These are phyloP conservation scores for Globisporangium okanoganense DNA, from an alignment of 352 stramenopile species.

Conservation along the genomic window DNA sequence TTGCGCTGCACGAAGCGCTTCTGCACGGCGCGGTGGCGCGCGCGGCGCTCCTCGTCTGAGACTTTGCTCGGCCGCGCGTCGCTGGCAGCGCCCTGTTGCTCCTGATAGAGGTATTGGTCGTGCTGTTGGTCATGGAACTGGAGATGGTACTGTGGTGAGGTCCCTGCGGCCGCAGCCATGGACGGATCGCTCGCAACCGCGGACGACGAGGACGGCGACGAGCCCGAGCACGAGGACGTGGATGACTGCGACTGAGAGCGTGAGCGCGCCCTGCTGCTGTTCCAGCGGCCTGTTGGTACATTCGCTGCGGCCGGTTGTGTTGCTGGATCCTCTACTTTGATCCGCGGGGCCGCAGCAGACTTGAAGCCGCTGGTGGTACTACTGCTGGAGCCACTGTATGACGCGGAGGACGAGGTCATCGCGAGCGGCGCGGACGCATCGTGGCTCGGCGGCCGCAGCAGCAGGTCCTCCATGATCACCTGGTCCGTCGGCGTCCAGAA, in stretches of 20 bases:
- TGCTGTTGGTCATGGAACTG: background rate
- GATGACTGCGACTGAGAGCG: no score
- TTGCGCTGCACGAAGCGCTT: slow-evolving; percentile 55
- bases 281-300: background rate
- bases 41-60: slow-evolving; percentile 37
- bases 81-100: no score
- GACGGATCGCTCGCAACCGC: background rate
- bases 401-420: background rate
- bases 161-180: background rate
- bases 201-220: slow-evolving; percentile 1
- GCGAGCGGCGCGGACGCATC: background rate
- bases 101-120: no score
- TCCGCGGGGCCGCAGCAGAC: background rate
- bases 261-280: background rate
- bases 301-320: no score
- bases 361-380: background rate
- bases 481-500: slow-evolving; percentile 52
- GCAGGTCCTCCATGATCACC: slow-evolving; percentile 54
- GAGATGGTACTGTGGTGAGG: background rate
- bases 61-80: slow-evolving; percentile 1
- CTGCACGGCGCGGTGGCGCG: slow-evolving; percentile 45
- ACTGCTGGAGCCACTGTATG: background rate
- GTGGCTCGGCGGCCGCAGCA: slow-evolving; percentile 27
- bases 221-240: no score
- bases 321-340: background rate